Evolutionary conservation across 768 basidiomycete genomes (phyloP), one percentile per base, ranked within the genome.

Genomic region (Boletus coccyginus): DNA sequence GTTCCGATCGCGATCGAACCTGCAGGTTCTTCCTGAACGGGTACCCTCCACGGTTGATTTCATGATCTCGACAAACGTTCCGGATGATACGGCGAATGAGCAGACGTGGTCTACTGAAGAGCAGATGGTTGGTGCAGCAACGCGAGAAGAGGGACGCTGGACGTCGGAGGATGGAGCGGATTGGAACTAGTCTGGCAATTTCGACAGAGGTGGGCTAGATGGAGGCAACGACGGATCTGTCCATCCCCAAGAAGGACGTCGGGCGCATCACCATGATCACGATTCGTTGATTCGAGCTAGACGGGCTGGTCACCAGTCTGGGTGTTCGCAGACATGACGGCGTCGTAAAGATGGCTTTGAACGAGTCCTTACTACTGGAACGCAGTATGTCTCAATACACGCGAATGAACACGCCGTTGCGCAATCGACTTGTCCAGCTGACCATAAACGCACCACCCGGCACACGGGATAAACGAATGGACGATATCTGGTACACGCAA

Each of bases 81-180:
- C 88, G 6, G 94, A 98, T 64, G 87, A 92, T 54, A 80, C 97
- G 72, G 84, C 81, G 36, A 97, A 96, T 68, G 96, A 99, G 65
- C 96, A 99, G 71, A 99, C 96, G 0, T 98, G 96, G 95, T 95
- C 96, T 1, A 96, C 94, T 0, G 94, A 98, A 69, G 96, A 98
- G 66, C 96, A 98, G 70, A 92, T 98, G 87, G 76, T 75, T 21
- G 80, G 73, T 7, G 73, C 65, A 0, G 60, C 46, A 11, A 59
- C 61, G 0, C 60, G 39, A 21, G 69, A 65, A 40, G 62, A 69
- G 35, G 55, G 46, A 7, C 56, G 60, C 17, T 64, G 64, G 3
- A 53, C 43, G 21, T 58, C 51, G 3, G 32, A n/a, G 10, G 66
- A 71, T 74, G 80, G 61, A 12, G 45, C 13, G 32, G 40, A 16